Evolutionary conservation across 768 basidiomycete species (phyloP).

Genomic region (Rhizopogon vinicolor): DNA sequence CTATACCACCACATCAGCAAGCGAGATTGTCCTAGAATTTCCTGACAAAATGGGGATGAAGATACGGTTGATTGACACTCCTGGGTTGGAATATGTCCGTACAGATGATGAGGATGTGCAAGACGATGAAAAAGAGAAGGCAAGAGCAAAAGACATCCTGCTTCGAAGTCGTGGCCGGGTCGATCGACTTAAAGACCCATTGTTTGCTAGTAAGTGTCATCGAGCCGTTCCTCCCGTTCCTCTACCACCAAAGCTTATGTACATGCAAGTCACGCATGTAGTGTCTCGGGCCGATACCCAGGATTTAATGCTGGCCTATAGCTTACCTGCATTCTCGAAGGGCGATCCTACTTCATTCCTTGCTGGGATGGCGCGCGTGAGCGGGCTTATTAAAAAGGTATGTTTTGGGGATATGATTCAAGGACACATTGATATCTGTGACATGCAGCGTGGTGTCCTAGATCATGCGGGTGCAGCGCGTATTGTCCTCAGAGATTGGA

Average conservation of each 20-base stretch:
- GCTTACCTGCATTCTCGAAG: constrained; percentile 69
- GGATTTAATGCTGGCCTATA: constrained; percentile 89
- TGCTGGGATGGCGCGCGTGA: constrained; percentile 67
- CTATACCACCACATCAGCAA: constrained; percentile 65
- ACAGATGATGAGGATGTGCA: constrained; percentile 24
- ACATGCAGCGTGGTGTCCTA: constrained; percentile 57
- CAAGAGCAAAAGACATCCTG: constrained; percentile 64
- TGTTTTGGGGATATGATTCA: constrained; percentile 7
- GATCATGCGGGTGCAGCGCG: constrained; percentile 76
- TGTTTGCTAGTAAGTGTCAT: constrained; percentile 53
- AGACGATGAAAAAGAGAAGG: constrained; percentile 17
- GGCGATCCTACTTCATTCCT: constrained; percentile 74
- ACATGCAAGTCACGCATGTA: constrained; percentile 55
- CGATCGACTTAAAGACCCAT: constrained; percentile 79
- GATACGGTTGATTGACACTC: constrained; percentile 79
- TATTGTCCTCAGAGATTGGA: constrained; percentile 84
- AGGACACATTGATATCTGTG: constrained; percentile 7
- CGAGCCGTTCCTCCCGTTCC: neutral
- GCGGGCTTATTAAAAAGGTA: constrained; percentile 77
- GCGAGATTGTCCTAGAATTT: constrained; percentile 50
- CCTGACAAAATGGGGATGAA: constrained; percentile 32
- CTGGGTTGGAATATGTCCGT: constrained; percentile 64
- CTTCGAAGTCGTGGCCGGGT: constrained; percentile 76
- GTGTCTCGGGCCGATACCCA: constrained; percentile 64
- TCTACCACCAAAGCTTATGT: constrained; percentile 10